phyloP scores from a whole-genome alignment of 2,329 filamentous ascomycete genomes.

The Setomelanomma holmii region DNA sequence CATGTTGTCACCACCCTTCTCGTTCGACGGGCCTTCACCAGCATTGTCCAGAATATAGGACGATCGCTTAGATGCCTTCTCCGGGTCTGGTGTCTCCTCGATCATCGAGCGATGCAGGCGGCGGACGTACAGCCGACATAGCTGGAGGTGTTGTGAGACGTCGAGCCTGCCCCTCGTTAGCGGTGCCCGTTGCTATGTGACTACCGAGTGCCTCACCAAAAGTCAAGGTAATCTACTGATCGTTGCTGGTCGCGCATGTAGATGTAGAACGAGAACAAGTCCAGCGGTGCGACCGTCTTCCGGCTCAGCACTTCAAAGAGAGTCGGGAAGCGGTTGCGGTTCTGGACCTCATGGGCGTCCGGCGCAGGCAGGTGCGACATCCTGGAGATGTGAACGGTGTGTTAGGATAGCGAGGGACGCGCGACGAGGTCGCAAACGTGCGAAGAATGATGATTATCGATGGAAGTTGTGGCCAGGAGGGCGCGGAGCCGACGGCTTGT shows the following conservation, averaged over 20 bases:
- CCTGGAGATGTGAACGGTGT: constrained; percentile 10
- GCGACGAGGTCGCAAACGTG: constrained; percentile 22
- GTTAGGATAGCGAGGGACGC: constrained; percentile 20
- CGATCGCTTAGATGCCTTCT: constrained; percentile 84
- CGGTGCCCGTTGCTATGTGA: not conserved
- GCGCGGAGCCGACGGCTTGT: constrained; percentile 28
- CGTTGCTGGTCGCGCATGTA: constrained; percentile 99
- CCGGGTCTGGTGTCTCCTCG: constrained; percentile 88
- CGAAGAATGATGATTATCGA: constrained; percentile 28
- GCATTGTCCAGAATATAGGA: constrained; percentile 77
- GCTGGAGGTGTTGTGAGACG: constrained; percentile 97
- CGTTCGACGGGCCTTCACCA: constrained; percentile 65
- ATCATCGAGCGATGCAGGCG: constrained; percentile 93
- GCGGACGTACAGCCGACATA: constrained; percentile 96
- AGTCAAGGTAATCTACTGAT: constrained; percentile 97
- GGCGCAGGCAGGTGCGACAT: constrained; percentile 32
- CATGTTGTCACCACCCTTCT: constrained; percentile 65
- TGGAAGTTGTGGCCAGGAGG: constrained; percentile 24
- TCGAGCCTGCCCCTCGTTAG: constrained; percentile 77
- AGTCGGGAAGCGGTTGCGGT: constrained; percentile 86
- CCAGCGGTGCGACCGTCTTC: constrained; percentile 91
- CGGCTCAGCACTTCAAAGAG: constrained; percentile 95
- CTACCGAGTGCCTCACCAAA: constrained; percentile 73
- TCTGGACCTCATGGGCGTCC: constrained; percentile 17
- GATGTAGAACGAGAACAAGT: constrained; percentile 98